Base-by-base conservation (phyloP, 1,139 yeast genomes). In the Blastobotrys buckinghamii region DNA sequence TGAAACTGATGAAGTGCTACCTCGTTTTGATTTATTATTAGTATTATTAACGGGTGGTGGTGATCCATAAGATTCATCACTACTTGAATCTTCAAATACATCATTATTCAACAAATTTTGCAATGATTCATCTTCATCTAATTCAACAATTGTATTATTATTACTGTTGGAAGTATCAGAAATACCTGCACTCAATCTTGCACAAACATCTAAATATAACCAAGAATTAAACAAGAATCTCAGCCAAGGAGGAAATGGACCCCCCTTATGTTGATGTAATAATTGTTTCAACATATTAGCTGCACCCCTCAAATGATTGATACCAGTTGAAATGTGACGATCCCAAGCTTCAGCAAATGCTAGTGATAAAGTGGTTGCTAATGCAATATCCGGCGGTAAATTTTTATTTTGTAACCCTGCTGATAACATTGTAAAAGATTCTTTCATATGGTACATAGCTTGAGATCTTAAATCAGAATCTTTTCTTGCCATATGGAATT, bases 261-360 rank as follows among this genome's bases (percentile, higher is more conserved):
- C 39, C 4, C 39, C 39, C 9, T 45, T 49, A 32, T 54, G 53
- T 34, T 50, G 45, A 4, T 52, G 50, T 15, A 55, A 39, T 7
- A 57, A 54, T 36, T 57, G 59, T 19, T 51, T 75, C 53, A 81
- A 79, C 77, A 81, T 78, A 29, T 79, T 75, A 53, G 78, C 74
- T 2, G 87, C 86, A 15, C 86, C 86, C 58, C 77, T 77, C 53
- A 80, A 70, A 65, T 81, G 87, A 1, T 84, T 82, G 48, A 81
- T 78, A 16, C 86, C 86, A 37, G 82, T 79, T 8, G 81, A 74
- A 5, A 76, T 80, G 54, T 77, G 82, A 17, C 82, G 74, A 58
- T 80, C 84, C 86, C 87, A 82, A 1, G 82, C 73, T 61, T 82
- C 88, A 44, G 83, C 76, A 45, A 79, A 76, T 0, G 86, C 82